These are phyloP conservation scores for Cyclostephanos tholiformis DNA, from an alignment of 108 stramenopile genomes.

Conservation along the genomic window DNA sequence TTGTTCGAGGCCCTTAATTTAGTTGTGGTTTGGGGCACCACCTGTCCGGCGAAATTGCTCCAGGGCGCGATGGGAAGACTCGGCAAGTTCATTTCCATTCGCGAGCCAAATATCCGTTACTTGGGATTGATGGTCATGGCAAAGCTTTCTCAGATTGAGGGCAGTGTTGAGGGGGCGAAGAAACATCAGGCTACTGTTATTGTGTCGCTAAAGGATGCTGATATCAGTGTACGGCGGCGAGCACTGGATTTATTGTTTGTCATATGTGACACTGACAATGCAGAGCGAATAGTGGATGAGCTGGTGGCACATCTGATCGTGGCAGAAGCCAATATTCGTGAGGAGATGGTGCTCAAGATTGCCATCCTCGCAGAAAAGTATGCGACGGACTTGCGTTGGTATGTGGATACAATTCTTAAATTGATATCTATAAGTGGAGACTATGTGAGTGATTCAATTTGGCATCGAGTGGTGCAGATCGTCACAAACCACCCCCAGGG, in stretches of 20 bases:
- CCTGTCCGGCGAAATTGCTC: conserved; percentile 69
- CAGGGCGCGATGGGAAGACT: conserved; percentile 92
- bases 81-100: conserved; percentile 93
- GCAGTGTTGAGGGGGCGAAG: conserved; percentile 81
- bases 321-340: conserved; percentile 92
- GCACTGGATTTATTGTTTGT: conserved; percentile 96
- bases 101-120: conserved; percentile 97
- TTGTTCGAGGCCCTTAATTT: conserved; percentile 96
- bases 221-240: conserved; percentile 92
- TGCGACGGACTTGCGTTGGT: conserved; percentile 95
- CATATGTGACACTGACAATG: conserved; percentile 95
- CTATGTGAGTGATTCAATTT: conserved; percentile 95
- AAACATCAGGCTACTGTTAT: conserved; percentile 91
- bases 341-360: conserved; percentile 98
- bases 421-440: conserved; percentile 94
- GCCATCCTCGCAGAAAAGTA: conserved; percentile 98
- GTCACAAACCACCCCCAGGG: conserved; percentile 97
- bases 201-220: conserved; percentile 95
- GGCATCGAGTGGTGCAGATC: conserved; percentile 98
- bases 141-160: conserved; percentile 89
- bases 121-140: conserved; percentile 96
- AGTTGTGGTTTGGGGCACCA: conserved; percentile 88
- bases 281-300: conserved; percentile 92
- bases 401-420: conserved; percentile 96
- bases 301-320: conserved; percentile 88